These are phyloP conservation scores for Scheffersomyces amazonensis DNA, from an alignment of 805 yeast genomes.

Conservation along the genomic window DNA sequence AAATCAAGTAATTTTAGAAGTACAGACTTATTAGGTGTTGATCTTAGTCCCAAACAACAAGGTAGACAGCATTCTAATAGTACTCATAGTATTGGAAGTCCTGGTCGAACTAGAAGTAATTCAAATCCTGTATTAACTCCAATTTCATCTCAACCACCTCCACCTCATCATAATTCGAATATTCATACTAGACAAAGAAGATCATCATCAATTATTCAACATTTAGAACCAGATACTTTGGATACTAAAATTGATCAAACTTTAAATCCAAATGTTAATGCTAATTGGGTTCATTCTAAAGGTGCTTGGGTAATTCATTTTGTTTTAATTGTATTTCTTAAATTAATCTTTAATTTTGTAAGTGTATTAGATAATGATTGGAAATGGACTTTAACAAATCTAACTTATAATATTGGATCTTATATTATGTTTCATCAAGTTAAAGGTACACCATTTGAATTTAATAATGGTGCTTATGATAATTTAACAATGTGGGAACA, in stretches of 20 bases:
- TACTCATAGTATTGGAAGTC: slow-evolving; percentile 1
- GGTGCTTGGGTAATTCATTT: slow-evolving; percentile 97
- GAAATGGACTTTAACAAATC: slow-evolving; percentile 92
- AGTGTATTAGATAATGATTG: slow-evolving; percentile 81
- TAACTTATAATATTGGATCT: slow-evolving; percentile 85
- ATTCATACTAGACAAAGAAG: slow-evolving; percentile 51
- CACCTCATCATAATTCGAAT: slow-evolving; percentile 20
- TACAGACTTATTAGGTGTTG: not conserved
- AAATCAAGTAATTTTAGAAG: not conserved
- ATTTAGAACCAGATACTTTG: slow-evolving; percentile 87
- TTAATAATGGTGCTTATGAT: slow-evolving; percentile 95
- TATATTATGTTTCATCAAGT: slow-evolving; percentile 96
- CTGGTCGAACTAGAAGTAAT: slow-evolving; percentile 5
- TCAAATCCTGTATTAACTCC: slow-evolving; percentile 14
- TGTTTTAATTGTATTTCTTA: slow-evolving; percentile 72
- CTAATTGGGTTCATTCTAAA: slow-evolving; percentile 92
- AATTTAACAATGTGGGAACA: slow-evolving; percentile 99
- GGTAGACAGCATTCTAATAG: slow-evolving; percentile 2
- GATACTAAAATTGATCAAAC: slow-evolving; percentile 93
- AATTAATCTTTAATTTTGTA: slow-evolving; percentile 72
- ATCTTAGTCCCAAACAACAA: not conserved
- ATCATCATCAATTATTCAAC: slow-evolving; percentile 85
- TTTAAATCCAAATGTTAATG: slow-evolving; percentile 84
- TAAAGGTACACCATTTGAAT: slow-evolving; percentile 96
- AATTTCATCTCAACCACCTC: slow-evolving; percentile 12